phyloP scores from a whole-genome alignment of 257 asterid species.

The Rauvolfia tetraphylla region DNA sequence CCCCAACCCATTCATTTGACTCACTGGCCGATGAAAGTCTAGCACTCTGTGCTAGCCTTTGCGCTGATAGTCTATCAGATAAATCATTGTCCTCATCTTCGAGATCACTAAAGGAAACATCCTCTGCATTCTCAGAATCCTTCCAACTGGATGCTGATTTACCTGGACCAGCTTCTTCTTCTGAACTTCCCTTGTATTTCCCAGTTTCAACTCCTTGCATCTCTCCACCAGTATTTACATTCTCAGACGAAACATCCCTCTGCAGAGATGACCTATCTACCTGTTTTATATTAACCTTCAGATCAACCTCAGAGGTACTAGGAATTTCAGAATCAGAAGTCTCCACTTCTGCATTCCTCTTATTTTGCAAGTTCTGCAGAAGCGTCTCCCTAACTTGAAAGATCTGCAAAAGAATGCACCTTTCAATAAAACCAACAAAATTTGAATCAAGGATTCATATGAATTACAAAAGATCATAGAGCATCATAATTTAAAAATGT shows the following conservation, averaged over 20 bases:
- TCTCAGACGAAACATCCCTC: conserved; percentile 23
- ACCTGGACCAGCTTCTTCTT: conserved; percentile 21
- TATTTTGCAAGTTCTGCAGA: conserved; percentile 44
- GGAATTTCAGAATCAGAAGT: conserved; percentile 35
- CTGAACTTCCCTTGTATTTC: conserved; percentile 25
- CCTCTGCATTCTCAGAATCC: conserved; percentile 38
- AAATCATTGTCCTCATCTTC: conserved; percentile 52
- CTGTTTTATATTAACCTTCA: conserved; percentile 11
- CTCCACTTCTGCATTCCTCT: conserved; percentile 31
- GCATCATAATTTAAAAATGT: not conserved
- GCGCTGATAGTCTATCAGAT: conserved; percentile 23
- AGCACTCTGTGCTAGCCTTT: conserved; percentile 25
- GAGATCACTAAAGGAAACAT: conserved; percentile 72
- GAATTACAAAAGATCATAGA: not conserved
- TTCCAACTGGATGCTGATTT: conserved; percentile 22
- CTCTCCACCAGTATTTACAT: conserved; percentile 22
- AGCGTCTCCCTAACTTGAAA: conserved; percentile 62
- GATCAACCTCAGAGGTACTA: conserved; percentile 23
- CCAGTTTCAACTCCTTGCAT: conserved; percentile 21
- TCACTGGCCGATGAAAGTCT: conserved; percentile 35
- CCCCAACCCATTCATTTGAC: conserved; percentile 50
- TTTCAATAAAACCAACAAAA: conserved; percentile 10
- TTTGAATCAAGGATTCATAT: not conserved
- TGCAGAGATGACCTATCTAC: conserved; percentile 18
- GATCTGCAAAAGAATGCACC: conserved; percentile 38